Evolutionary conservation across 208 protist species (phyloP).

Genomic region (Crithidia thermophila): DNA sequence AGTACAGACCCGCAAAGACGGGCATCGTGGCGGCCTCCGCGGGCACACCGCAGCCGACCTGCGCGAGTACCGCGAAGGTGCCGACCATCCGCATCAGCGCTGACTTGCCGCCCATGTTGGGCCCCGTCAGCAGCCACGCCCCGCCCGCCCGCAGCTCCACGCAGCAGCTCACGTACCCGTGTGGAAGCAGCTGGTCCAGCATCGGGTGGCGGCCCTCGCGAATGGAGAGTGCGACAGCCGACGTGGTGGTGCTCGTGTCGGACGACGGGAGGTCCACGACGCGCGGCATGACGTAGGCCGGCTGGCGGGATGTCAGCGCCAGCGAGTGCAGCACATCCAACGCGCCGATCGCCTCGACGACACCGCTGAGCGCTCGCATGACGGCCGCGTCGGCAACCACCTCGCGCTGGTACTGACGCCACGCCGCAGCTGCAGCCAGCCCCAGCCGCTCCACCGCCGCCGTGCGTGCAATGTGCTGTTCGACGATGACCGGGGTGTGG

Average conservation of each 20-base stretch:
- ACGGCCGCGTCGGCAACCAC: constrained; percentile 28
- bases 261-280: constrained; percentile 24
- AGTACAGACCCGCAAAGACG: constrained; percentile 91
- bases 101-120: constrained; percentile 97
- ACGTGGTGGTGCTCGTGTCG: not conserved
- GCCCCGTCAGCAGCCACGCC: constrained; percentile 91
- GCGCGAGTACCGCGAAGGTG: constrained; percentile 92
- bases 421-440: constrained; percentile 54
- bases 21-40: constrained; percentile 79
- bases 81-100: constrained; percentile 94
- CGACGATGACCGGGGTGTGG: constrained; percentile 67
- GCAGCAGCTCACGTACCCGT: constrained; percentile 74
- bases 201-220: constrained; percentile 72
- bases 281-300: constrained; percentile 64
- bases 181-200: constrained; percentile 56
- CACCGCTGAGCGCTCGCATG: constrained; percentile 40
- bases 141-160: constrained; percentile 46
- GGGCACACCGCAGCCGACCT: constrained; percentile 96
- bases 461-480: constrained; percentile 58
- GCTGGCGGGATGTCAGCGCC: constrained; percentile 47
- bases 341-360: constrained; percentile 50
- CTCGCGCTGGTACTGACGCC: constrained; percentile 49
- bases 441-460: constrained; percentile 73
- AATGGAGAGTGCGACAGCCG: constrained; percentile 37
- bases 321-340: constrained; percentile 75